Conservation (phyloP, 208 protist species). For the Trypanosoma grayi region DNA sequence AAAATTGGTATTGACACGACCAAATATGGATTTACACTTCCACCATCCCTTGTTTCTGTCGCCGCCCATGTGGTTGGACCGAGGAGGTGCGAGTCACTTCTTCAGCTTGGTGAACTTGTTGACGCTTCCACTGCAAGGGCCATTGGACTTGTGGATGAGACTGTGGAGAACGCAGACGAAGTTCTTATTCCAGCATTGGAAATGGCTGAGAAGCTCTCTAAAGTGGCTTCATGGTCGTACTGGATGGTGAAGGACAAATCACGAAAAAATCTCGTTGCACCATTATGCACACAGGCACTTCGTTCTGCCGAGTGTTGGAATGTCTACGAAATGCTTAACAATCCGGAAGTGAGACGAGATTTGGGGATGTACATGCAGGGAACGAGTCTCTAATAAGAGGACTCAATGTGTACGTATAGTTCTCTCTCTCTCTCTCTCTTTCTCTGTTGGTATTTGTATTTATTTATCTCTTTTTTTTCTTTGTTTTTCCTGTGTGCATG, state of each 20-base stretch:
- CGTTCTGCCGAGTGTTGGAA: slow-evolving; percentile 48
- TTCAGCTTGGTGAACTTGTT: slow-evolving; percentile 45
- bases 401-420: no score
- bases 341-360: slow-evolving; percentile 38
- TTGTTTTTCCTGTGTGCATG: slow-evolving; percentile 13
- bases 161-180: slow-evolving; percentile 49
- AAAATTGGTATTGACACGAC: slow-evolving; percentile 69
- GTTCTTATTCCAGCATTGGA: slow-evolving; percentile 55
- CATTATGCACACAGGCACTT: slow-evolving; percentile 47
- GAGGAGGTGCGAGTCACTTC: slow-evolving; percentile 49
- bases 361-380: slow-evolving; percentile 6
- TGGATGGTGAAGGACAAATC: slow-evolving; percentile 68
- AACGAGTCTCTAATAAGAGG: no score
- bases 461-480: slow-evolving; percentile 9
- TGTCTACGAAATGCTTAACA: slow-evolving; percentile 59
- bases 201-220: slow-evolving; percentile 53
- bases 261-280: slow-evolving; percentile 41
- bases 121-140: slow-evolving; percentile 43
- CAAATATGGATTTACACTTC: slow-evolving; percentile 57
- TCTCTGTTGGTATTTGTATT: background rate
- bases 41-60: slow-evolving; percentile 60
- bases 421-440: background rate
- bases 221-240: slow-evolving; percentile 45
- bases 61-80: slow-evolving; percentile 66
- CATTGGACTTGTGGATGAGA: slow-evolving; percentile 71